Percentiles rank a stretch among this genome's conserved stretches.
Conservation (phyloP, 495 filamentous ascomycete genomes). For the Penicillium angulare region DNA sequence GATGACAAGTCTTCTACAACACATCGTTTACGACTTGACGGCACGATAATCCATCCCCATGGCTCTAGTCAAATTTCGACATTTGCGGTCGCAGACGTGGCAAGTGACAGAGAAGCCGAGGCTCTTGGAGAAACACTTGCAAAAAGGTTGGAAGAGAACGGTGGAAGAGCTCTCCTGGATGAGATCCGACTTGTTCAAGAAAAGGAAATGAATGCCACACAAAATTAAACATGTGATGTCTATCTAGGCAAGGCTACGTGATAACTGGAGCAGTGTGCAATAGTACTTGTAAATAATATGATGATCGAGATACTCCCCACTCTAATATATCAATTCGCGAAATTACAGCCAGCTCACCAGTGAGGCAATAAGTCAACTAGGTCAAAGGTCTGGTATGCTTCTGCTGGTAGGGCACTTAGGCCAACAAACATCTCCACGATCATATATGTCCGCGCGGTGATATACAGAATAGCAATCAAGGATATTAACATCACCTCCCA, state of each 20-base stretch:
- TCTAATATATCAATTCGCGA: too few relatives aligned
- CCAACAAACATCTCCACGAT: not conserved
- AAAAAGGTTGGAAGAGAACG: constrained; percentile 3
- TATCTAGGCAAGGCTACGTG: too few relatives aligned
- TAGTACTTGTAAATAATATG: too few relatives aligned
- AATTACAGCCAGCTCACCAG: too few relatives aligned
- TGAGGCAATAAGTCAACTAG: too few relatives aligned
- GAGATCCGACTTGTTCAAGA: constrained; percentile 6
- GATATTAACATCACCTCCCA: not conserved
- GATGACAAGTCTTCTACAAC: not conserved
- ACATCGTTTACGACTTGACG: not conserved
- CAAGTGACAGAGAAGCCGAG: constrained; percentile 6
- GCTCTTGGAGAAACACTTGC: constrained; percentile 1
- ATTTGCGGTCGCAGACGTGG: not conserved
- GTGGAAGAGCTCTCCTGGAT: constrained; percentile 2
- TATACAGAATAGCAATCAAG: not conserved
- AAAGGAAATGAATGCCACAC: not conserved
- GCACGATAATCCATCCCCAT: constrained; percentile 10
- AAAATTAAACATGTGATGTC: too few relatives aligned
- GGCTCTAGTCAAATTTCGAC: constrained; percentile 4
- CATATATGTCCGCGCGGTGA: not conserved
- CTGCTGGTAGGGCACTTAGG: not conserved
- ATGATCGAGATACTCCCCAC: too few relatives aligned
- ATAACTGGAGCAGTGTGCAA: too few relatives aligned
- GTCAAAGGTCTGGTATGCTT: not conserved